Evolutionary conservation across 129 eudicot species (phyloP), one percentile per base, ranked within the genome.

Genomic region (Escallonia rubra): DNA sequence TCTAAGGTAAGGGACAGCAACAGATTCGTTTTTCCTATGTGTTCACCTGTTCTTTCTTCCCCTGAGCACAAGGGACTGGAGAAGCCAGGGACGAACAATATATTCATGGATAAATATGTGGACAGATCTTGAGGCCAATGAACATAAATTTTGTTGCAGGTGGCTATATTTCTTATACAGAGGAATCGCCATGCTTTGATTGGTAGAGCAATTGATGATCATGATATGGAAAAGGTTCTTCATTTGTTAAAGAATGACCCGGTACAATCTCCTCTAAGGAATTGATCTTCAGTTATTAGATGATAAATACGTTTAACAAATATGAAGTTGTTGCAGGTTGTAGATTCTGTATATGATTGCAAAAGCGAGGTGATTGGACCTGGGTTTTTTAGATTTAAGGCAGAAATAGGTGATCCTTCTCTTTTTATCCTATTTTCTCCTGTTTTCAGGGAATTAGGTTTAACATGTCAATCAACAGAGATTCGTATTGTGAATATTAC

Each of bases 301-400:
- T 63, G 57, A 14, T 79, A 62, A 65, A 23, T 10, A 42, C 57
- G 64, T 51, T 8, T 59, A 15, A 57, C 57, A 39, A 64, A 52
- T 11, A 41, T 53, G 57, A 4, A 12, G 59, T 65, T 67, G 66
- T 67, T 68, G 67, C 72, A 93, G 98, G 98, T 93, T 84, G 98
- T 93, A 45, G 98, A 93, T 86, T 72, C 96, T 74, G 80, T 89
- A 43, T 89, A 93, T 86, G 98, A 93, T 77, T 86, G 95, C 83
- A 93, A 93, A 82, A 93, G 98, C 15, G 98, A 93, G 84, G 98
- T 93, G 68, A 93, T 93, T 61, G 98, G 98, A 63, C 98, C 98
- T 68, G 98, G 98, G 42, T 89, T 86, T 77, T 93, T 93, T 56
- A 80, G 98, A 81, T 93, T 93, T 70, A 93, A 93, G 81, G 98